Evolutionary conservation across 257 asterid species (phyloP).

Genomic region (Jasminum sambac): DNA sequence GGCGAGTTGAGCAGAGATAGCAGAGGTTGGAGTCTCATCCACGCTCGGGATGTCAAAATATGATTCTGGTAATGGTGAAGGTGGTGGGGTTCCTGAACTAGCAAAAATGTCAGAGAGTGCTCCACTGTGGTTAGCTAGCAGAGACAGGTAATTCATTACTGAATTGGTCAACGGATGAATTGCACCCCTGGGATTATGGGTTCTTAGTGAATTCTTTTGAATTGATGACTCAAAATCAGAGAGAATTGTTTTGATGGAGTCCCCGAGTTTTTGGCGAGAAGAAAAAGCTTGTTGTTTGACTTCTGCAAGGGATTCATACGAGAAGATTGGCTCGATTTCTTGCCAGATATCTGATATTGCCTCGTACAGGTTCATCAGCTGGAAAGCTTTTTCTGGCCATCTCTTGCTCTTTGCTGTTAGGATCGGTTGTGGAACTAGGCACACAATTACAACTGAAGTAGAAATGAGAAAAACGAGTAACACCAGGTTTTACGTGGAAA

Average conservation of each 20-base stretch:
- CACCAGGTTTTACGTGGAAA: too few relatives aligned
- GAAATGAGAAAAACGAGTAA: too few relatives aligned
- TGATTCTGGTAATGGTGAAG: conserved; percentile 52
- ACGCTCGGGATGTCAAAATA: conserved; percentile 40
- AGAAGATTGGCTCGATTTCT: conserved; percentile 57
- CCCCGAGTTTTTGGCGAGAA: conserved; percentile 44
- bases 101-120: conserved; percentile 44
- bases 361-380: conserved; percentile 44
- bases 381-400: conserved; percentile 41
- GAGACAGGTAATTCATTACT: conserved; percentile 43
- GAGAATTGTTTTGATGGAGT: conserved; percentile 38
- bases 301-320: conserved; percentile 42
- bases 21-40: conserved; percentile 32
- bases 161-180: conserved; percentile 59
- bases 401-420: conserved; percentile 50
- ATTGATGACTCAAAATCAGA: conserved; percentile 51
- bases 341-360: conserved; percentile 48
- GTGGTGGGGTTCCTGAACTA: conserved; percentile 24
- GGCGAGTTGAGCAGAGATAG: conserved; percentile 47
- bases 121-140: conserved; percentile 51
- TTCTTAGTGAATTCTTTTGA: conserved; percentile 54
- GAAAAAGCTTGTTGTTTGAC: conserved; percentile 55
- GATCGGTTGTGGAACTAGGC: too few relatives aligned
- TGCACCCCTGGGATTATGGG: conserved; percentile 50
- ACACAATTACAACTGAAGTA: too few relatives aligned